Evolutionary conservation across 495 filamentous ascomycete species (phyloP).

Genomic region (Cenococcum geophilum): DNA sequence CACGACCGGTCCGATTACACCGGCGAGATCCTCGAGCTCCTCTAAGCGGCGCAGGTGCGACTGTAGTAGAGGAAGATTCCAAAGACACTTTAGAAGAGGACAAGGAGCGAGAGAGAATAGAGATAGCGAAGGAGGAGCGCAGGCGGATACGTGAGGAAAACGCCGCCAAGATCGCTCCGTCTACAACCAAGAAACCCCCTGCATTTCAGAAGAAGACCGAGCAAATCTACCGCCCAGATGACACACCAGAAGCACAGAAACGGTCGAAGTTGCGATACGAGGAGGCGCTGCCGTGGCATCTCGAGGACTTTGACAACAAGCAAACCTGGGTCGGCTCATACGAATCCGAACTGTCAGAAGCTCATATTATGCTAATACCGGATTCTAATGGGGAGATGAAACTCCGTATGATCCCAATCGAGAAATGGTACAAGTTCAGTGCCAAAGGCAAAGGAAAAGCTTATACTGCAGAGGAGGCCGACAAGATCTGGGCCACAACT

Average conservation of each 20-base stretch:
- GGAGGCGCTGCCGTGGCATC: slow-evolving; percentile 89
- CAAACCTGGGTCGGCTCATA: slow-evolving; percentile 90
- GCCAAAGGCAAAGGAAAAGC: slow-evolving; percentile 76
- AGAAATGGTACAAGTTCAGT: slow-evolving; percentile 92
- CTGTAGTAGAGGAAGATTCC: slow-evolving; percentile 42
- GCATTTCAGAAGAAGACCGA: slow-evolving; percentile 74
- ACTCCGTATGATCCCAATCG: slow-evolving; percentile 83
- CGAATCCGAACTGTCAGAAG: slow-evolving; percentile 74
- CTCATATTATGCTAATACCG: slow-evolving; percentile 66
- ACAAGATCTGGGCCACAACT: slow-evolving; percentile 70
- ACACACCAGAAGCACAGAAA: slow-evolving; percentile 70
- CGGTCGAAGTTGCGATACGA: slow-evolving; percentile 80
- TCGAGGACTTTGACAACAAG: slow-evolving; percentile 93
- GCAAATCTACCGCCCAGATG: slow-evolving; percentile 48
- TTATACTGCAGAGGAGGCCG: slow-evolving; percentile 76
- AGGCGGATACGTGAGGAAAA: slow-evolving; percentile 78
- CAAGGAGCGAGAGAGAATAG: slow-evolving; percentile 64
- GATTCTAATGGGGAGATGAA: slow-evolving; percentile 33
- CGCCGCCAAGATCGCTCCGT: slow-evolving; percentile 81
- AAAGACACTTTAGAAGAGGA: slow-evolving; percentile 52
- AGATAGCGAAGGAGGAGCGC: slow-evolving; percentile 64
- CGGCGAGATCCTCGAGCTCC: slow-evolving; percentile 79
- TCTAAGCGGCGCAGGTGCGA: slow-evolving; percentile 42
- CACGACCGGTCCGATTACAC: slow-evolving; percentile 78
- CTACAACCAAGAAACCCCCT: slow-evolving; percentile 52